Percentiles rank a stretch among this genome's conserved stretches.
Evolutionary conservation across 257 asterid species (phyloP).

Genomic region (Petrea volubilis): DNA sequence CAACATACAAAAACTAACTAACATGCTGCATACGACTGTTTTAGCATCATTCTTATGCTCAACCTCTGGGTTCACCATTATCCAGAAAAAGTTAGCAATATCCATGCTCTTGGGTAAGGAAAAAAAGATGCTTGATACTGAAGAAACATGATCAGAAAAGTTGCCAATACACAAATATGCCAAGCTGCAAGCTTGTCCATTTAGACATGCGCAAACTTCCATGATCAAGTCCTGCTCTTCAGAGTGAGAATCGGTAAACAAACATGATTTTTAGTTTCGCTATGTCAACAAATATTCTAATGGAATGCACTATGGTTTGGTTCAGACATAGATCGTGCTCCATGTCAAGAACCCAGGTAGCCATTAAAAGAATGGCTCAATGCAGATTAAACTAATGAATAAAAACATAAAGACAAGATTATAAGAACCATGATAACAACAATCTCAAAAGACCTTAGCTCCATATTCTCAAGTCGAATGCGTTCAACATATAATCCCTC

Average conservation of each 20-base stretch:
- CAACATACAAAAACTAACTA: slow-evolving; percentile 13
- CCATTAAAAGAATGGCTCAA: slow-evolving; percentile 8
- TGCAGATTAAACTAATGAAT: slow-evolving; percentile 17
- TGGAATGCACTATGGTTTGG: background rate
- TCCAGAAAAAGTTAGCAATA: background rate
- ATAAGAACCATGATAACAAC: slow-evolving; percentile 17
- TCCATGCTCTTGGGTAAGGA: background rate
- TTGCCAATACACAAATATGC: background rate
- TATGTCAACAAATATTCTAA: background rate
- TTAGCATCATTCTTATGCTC: background rate
- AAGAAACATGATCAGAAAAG: background rate
- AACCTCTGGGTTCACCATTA: background rate
- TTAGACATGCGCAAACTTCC: background rate
- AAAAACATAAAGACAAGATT: background rate
- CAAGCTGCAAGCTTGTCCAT: background rate
- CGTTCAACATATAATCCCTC: slow-evolving; percentile 80
- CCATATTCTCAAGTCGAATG: slow-evolving; percentile 87
- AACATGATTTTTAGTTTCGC: background rate
- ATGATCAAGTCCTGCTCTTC: background rate
- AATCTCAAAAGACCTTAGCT: slow-evolving; percentile 58
- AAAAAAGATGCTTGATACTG: background rate
- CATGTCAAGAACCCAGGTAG: slow-evolving; percentile 8
- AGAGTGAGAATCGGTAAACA: background rate
- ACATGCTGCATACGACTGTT: slow-evolving; percentile 2
- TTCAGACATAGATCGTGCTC: slow-evolving; percentile 5